A percentile compares a stretch with the other conserved stretches of the same genome.
Conservation (phyloP, 164 flowering plant species). For the Piper betle region DNA sequence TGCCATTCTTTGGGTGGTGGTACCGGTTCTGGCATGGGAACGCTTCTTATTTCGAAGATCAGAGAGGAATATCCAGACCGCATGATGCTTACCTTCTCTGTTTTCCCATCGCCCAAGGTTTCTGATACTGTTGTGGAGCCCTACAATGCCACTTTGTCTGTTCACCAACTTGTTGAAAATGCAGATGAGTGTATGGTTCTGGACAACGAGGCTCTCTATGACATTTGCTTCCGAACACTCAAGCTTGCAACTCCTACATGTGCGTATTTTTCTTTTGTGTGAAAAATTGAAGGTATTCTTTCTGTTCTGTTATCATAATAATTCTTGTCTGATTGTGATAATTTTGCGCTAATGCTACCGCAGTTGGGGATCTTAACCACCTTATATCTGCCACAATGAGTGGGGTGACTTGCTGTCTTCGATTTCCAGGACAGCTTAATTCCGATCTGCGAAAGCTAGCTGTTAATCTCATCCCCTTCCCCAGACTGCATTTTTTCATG, state of each 20-base stretch:
- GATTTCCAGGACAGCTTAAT: neutral
- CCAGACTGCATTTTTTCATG: neutral
- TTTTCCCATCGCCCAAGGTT: neutral
- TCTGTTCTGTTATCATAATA: no score
- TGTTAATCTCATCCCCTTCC: neutral
- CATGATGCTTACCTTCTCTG: no score
- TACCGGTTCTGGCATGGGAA: no score
- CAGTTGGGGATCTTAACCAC: neutral
- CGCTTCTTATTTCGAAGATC: no score
- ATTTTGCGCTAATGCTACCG: neutral
- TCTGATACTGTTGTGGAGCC: neutral
- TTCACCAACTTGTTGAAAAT: no score
- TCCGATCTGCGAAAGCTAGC: no score
- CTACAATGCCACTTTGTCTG: no score
- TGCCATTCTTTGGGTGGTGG: no score
- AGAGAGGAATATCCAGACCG: no score
- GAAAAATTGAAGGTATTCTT: no score
- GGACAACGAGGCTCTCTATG: neutral
- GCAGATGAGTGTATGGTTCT: no score
- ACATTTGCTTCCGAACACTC: neutral
- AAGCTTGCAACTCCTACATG: neutral
- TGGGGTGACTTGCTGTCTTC: neutral
- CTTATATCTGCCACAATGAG: neutral
- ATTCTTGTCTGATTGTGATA: no score
- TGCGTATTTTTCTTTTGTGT: neutral